phyloP scores from a whole-genome alignment of 179 eudicot species.

The Silene coronaria region DNA sequence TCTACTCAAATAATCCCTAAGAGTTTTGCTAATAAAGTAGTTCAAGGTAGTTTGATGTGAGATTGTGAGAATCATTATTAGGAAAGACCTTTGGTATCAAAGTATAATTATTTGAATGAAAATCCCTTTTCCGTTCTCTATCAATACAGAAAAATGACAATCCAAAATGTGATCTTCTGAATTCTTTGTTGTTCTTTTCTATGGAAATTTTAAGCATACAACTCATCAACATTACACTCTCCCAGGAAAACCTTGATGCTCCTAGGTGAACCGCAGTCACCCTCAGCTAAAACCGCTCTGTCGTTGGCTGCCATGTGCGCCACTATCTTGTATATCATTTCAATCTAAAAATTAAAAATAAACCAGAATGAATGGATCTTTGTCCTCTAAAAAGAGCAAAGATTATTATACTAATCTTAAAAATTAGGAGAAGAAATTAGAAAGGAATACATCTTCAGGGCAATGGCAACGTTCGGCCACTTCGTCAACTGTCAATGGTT shows the following conservation, averaged over 20 bases:
- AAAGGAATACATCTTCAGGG: conserved; percentile 56
- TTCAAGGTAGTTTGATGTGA: not conserved
- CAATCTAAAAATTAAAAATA: conserved; percentile 42
- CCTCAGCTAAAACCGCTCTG: conserved; percentile 85
- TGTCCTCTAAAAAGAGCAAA: not conserved
- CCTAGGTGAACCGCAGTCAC: conserved; percentile 88
- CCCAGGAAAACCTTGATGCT: conserved; percentile 85
- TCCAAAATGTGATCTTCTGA: not conserved
- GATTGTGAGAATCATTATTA: conserved; percentile 12
- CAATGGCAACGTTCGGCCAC: conserved; percentile 93
- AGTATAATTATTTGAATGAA: conserved; percentile 15
- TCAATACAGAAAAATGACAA: conserved; percentile 14
- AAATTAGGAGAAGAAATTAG: not conserved
- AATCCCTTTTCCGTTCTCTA: not conserved
- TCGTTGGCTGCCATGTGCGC: conserved; percentile 98
- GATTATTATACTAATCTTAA: not conserved
- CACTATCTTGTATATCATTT: conserved; percentile 91
- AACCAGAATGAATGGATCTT: not conserved
- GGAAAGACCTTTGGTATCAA: conserved; percentile 1
- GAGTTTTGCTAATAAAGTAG: not conserved
- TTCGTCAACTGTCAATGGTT: conserved; percentile 88
- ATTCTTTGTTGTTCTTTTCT: not conserved
- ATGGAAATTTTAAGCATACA: conserved; percentile 22
- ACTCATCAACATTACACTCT: conserved; percentile 75
- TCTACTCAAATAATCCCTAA: too few species aligned